Base-by-base conservation (phyloP, 1,139 yeast species). In the Saccharomycopsis phalli region DNA sequence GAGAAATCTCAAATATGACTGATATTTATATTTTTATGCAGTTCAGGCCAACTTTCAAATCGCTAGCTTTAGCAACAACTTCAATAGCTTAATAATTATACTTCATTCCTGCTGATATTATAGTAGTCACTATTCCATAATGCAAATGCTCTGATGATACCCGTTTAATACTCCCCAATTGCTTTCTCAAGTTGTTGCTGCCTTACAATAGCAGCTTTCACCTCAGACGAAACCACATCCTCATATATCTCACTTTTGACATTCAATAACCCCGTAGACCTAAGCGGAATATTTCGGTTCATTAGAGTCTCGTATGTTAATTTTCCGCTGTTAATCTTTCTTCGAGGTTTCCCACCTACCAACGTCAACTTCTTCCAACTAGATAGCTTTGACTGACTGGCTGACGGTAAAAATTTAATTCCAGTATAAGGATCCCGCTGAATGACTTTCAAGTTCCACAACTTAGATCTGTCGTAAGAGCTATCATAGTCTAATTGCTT, bases 371-470 rank as follows among this genome's bases (percentile, higher is more conserved):
- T 67, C 32, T 46, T 50, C 48, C 69, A 53, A 21, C 54, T 57
- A 2, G 69, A 56, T 41, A 58, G 53, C 0, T 72, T 64, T 0
- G 97, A 84, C 59, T 91, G 97, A 2, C 94, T 80, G 5, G 67
- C 62, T n/a, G 53, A 55, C 1, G 96, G 95, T 34, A 72, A 76
- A 54, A 86, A 84, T 29, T 69, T 66, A 33, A 81, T 66, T 22
- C 93, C 94, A 0, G 95, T 81, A 56, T 86, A 91, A 1, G 83
- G 75, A 57, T 91, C 98, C 53, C 80, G 76, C 19, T 23, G 21
- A 10, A 21, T 71, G 57, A 2, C 88, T 93, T 44, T 76, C 73
- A 13, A 61, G 48, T 39, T 63, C 62, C 63, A 66, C 4, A 71
- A 59, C 42, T 74, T 74, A 17, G 64, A 62, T 48, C 95, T 66